Base-by-base conservation (phyloP, 1,284 basidiomycete genomes). In the Megacollybia platyphylla region DNA sequence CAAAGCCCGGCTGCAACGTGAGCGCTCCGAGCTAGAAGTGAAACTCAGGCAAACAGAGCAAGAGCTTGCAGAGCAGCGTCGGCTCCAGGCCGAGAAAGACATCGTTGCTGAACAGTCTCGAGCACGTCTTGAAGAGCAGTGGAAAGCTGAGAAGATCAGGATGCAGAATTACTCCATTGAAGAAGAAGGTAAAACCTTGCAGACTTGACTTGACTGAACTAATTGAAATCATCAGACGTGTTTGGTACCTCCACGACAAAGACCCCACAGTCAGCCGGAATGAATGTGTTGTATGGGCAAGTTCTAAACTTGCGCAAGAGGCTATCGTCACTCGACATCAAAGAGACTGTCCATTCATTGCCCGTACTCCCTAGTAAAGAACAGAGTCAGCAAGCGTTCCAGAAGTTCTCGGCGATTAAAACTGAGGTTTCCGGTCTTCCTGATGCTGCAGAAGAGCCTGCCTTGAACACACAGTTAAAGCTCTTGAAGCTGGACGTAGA, bases 401-500 rank as follows among this genome's bases (percentile, higher is more conserved):
- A 59, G 36, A 63, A 65, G n/a, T 71, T 84, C 47, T 53, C 61
- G 3, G 47, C 51, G 6, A 57, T 87, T 7, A 62, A 53, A 9
- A 56, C 59, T 15, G 73, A 78, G 37, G 61, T 69, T 10, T 53
- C 64, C 5, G 48, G 56, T 9, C 56, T 89, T 9, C 76, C 79
- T 7, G 37, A 53, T 4, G 61, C 62, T 2, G 53, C 60, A 10
- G 60, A 68, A 7, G 62, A 68, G 44, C 51, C 56, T 3, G 52
- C 65, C 9, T 56, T 73, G 15, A 67, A 75, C 45, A 51, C 69
- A 15, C 81, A 87, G 50, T 57, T 84, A 13, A 66, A 63, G 24
- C 80, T 79, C 3, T 59, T 87, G 39, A 68, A 61, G 44, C 57
- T 57, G 17, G 85, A 89, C 43, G 46, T 85, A 15, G 62, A 71